Evolutionary conservation across 1,139 yeast species (phyloP), one percentile per base, ranked within the genome.

Genomic region (Sugiyamaella grinbergsii): DNA sequence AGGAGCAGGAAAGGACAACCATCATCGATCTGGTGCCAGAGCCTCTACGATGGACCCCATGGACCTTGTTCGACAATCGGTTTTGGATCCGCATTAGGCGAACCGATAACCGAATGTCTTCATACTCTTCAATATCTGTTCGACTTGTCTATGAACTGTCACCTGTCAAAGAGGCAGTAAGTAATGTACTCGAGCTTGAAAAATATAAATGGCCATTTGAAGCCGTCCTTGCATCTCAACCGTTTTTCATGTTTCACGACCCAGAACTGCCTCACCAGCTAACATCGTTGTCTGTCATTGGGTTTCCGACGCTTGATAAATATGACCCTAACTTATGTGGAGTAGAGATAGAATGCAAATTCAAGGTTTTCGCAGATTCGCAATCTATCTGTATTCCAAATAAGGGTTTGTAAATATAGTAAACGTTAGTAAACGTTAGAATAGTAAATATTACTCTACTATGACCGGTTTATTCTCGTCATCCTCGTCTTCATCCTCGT

Each of bases 21-120:
- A 6, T 40, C 23, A 32, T 39, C 6, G 8, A 26, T 4, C 7
- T 42, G 4, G 48, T 49, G 8, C 19, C 39, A 2, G 29, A 33
- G n/a, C 28, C 23, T 6, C 26, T 38, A 2, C 22, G n/a, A 8
- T 59, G 62, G 62, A 49, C 60, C 11, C 43, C 43, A 0, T 66
- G 68, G 69, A 34, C 39, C 16, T 50, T 64, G 13, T 48, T 64
- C 13, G 70, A 66, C 40, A 55, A 61, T 38, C 51, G 70, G 28
- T 63, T 61, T 52, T 65, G 65, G 65, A 37, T 66, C 19, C 55
- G 68, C 5, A 50, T 47, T 23, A 37, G 45, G 3, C n/a, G 20
- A 15, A 23, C 13, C 11, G 26, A 38, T 13, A 22, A 5, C 32
- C 18, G 42, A 34, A 31, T 11, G 8, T 3, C 43, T 4, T 18